Conservation (phyloP, 768 basidiomycete genomes). For the Sporobolomyces phaffii region DNA sequence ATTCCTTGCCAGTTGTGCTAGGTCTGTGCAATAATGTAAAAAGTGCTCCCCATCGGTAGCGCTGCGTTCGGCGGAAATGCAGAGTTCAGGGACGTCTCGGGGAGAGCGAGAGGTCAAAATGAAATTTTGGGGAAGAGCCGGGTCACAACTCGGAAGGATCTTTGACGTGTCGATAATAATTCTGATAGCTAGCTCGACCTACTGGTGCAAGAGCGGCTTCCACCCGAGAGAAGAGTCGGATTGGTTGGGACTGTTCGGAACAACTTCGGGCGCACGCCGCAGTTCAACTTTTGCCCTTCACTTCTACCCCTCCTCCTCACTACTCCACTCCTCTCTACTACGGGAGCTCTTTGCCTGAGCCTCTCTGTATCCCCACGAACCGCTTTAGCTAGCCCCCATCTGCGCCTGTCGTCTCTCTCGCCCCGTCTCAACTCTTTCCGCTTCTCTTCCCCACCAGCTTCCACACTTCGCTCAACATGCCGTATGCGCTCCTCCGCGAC, state of each 20-base stretch:
- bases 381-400: neutral
- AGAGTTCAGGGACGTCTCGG: too few species aligned
- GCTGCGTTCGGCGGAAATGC: too few species aligned
- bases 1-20: too few species aligned
- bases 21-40: too few species aligned
- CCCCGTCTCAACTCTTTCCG: neutral
- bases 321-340: neutral
- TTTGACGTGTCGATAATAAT: too few species aligned
- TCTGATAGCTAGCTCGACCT: too few species aligned
- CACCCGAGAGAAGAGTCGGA: too few species aligned
- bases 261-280: too few species aligned
- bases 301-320: neutral
- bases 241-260: neutral
- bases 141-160: neutral
- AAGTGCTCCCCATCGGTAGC: too few species aligned
- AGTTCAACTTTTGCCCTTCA: too few species aligned
- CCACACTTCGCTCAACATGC: constrained; percentile 10
- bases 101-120: neutral
- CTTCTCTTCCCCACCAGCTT: constrained; percentile 1
- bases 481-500: neutral
- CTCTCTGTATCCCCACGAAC: neutral
- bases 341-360: neutral
- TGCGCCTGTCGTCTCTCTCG: neutral
- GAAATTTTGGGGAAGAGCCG: neutral
- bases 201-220: too few species aligned